Conservation (phyloP, 164 flowering plant species). For the Protea cynaroides region DNA sequence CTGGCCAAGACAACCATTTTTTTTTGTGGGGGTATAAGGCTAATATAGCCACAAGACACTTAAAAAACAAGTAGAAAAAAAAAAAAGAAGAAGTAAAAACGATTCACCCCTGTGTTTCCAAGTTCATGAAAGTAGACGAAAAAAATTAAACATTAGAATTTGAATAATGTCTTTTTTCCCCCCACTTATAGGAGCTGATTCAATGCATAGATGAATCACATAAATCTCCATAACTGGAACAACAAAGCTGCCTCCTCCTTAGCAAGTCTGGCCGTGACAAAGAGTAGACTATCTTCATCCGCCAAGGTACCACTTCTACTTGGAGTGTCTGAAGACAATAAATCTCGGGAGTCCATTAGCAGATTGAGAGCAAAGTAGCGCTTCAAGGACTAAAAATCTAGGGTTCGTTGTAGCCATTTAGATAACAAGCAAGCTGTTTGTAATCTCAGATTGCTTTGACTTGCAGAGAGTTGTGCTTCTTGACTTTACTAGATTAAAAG, state of each 20-base stretch:
- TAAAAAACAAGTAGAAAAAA: neutral
- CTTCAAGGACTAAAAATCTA: neutral
- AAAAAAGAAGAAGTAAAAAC: too few relatives aligned
- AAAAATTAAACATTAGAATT: neutral
- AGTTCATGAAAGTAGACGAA: neutral
- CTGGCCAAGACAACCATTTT: too few relatives aligned
- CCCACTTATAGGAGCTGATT: slow-evolving; percentile 57
- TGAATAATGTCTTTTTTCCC: slow-evolving; percentile 28
- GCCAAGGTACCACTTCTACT: slow-evolving; percentile 24
- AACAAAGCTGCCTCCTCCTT: slow-evolving; percentile 63
- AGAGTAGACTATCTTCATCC: slow-evolving; percentile 45
- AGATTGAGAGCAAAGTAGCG: slow-evolving; percentile 13
- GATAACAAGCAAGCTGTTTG: neutral
- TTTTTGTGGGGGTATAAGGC: too few relatives aligned
- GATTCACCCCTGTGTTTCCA: neutral
- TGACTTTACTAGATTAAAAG: neutral
- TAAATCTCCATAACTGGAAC: slow-evolving; percentile 61
- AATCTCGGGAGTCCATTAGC: slow-evolving; percentile 67
- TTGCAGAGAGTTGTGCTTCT: neutral
- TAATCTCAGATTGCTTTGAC: neutral
- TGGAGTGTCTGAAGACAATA: slow-evolving; percentile 26
- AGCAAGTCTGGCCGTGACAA: slow-evolving; percentile 49
- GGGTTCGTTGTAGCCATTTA: too few relatives aligned
- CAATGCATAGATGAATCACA: slow-evolving; percentile 59
- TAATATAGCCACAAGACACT: neutral